Conservation (phyloP, 2,329 filamentous ascomycete genomes). For the Pseudogymnoascus sp. region DNA sequence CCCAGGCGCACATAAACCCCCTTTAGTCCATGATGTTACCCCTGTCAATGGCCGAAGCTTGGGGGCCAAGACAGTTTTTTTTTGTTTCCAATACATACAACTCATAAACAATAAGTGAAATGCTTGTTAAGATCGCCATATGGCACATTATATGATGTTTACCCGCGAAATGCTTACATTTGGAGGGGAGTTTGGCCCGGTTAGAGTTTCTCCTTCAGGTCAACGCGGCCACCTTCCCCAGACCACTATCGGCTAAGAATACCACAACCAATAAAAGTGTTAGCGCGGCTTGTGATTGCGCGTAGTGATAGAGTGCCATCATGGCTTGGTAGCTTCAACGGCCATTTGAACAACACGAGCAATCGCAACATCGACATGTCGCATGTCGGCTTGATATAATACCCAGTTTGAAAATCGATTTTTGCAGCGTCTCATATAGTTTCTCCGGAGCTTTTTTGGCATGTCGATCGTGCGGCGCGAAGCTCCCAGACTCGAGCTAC, state of each 20-base stretch:
- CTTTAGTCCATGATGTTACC: neutral
- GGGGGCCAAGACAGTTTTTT: neutral
- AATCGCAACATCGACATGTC: conserved; percentile 7
- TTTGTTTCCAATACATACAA: neutral
- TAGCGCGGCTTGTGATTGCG: conserved; percentile 7
- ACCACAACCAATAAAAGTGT: conserved; percentile 6
- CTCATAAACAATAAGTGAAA: neutral
- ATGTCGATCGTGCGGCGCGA: conserved; percentile 7
- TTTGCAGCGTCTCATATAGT: neutral
- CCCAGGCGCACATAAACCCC: neutral
- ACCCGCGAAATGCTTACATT: neutral
- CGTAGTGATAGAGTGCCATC: conserved; percentile 5
- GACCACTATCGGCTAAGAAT: conserved; percentile 6
- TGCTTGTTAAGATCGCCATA: neutral
- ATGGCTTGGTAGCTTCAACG: conserved; percentile 2
- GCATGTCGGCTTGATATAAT: conserved; percentile 6
- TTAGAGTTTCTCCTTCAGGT: conserved; percentile 4
- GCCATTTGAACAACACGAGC: conserved; percentile 1
- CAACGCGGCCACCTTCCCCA: conserved; percentile 1
- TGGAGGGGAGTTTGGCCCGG: neutral
- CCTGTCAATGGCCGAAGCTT: neutral
- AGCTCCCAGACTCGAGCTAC: conserved; percentile 6
- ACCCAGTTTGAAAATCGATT: neutral
- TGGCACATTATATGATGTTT: neutral
- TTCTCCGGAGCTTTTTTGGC: conserved; percentile 1